These are phyloP conservation scores for Macadamia tetraphylla DNA, from an alignment of 164 flowering plant species.

Conservation along the genomic window DNA sequence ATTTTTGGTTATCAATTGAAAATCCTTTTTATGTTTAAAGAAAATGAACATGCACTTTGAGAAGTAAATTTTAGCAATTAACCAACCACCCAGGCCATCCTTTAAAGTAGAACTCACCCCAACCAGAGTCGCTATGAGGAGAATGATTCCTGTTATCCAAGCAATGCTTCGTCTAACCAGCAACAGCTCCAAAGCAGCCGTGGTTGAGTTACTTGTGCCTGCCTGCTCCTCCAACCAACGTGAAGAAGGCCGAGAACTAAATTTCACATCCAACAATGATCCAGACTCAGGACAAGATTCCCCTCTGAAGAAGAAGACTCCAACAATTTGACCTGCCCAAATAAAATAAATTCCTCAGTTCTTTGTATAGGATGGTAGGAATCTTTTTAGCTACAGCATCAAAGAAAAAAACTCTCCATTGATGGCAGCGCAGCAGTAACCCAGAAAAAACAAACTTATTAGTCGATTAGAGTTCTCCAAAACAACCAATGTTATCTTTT, in stretches of 20 bases:
- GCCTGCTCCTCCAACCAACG: constrained; percentile 53
- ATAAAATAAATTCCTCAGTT: not conserved
- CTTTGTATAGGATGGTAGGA: not conserved
- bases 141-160: constrained; percentile 89
- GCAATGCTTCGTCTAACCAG: constrained; percentile 78
- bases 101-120: constrained; percentile 58
- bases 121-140: constrained; percentile 67
- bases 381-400: not conserved
- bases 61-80: not conserved
- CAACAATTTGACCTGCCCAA: constrained; percentile 76
- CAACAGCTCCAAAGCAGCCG: constrained; percentile 20
- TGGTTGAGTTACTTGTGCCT: constrained; percentile 13
- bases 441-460: too few relatives aligned
- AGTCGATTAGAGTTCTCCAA: too few relatives aligned
- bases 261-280: constrained; percentile 37
- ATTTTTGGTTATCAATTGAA: not conserved
- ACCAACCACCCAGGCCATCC: not conserved
- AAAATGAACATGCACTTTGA: not conserved
- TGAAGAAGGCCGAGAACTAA: constrained; percentile 32
- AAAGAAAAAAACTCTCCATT: not conserved
- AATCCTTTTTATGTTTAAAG: not conserved
- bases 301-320: constrained; percentile 37
- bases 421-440: not conserved
- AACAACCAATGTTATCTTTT: too few relatives aligned
- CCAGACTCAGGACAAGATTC: constrained; percentile 25